Base-by-base conservation (phyloP, 768 basidiomycete species). In the Suillus cothurnatus region DNA sequence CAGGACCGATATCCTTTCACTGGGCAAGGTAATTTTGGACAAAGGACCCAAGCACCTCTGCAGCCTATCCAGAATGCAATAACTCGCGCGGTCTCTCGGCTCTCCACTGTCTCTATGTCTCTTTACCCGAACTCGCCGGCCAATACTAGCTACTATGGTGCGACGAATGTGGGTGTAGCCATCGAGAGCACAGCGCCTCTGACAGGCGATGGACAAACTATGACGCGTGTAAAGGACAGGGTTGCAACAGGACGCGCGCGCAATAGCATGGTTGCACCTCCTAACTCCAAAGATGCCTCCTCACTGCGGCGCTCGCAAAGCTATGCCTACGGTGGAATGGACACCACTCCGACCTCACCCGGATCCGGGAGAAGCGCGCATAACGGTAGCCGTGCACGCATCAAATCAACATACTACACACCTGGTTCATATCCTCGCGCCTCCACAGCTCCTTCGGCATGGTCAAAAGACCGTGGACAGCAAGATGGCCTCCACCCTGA, bases 381-480 rank as follows among this genome's bases (percentile, higher is more conserved):
- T 59, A 77, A 70, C 57, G 85, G 84, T 63, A 87, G 90, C 45
- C 86, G 90, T 43, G 85, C 84, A 56, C 85, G 84, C 41, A 87
- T 91, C 68, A 89, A 90, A 73, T 90, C 89, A 11, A 83, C 88
- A 7, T 89, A 92, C 70, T 87, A 85, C 64, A 82, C 84, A 11
- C 81, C 84, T 5, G 81, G 85, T 7, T 74, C 80, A 45, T 84
- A 86, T 75, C 82, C 84, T 71, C 86, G 86, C 49, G 79, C 80
- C 32, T 89, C 88, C 17, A 78, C 80, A 23, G 75, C 82, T 50
- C 78, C 81, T 28, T 71, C 78, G 26, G 68, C 69, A 52, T 72
- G 75, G 34, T 71, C 70, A 64, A 68, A 62, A 36, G 77, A 78
- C 62, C 76, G 74, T 41, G 75, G 75, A 71, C 75, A 68, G 61